Evolutionary conservation across 345 rosid genomes (phyloP).

Genomic region (Syzygium oleosum): DNA sequence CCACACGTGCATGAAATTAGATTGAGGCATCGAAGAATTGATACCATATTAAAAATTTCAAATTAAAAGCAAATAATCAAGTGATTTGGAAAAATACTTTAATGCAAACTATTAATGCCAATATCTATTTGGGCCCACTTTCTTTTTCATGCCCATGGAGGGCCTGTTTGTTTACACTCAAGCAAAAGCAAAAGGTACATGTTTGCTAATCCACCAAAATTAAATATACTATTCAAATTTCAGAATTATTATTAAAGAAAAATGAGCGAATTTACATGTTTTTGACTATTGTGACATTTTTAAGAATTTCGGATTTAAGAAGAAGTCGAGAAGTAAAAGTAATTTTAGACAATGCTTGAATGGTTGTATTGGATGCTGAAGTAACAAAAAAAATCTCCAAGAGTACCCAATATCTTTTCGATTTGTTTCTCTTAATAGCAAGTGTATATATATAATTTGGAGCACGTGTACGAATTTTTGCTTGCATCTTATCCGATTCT

Average conservation of each 20-base stretch:
- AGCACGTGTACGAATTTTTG: neutral
- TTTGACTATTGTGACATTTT: neutral
- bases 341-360: neutral
- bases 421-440: neutral
- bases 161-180: neutral
- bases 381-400: neutral
- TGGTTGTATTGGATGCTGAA: neutral
- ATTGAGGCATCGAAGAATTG: neutral
- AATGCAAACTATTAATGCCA: neutral
- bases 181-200: neutral
- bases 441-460: neutral
- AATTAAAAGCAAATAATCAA: neutral
- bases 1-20: neutral
- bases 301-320: neutral
- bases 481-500: neutral
- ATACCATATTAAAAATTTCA: neutral
- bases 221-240: neutral
- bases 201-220: neutral
- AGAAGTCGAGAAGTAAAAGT: neutral
- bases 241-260: neutral
- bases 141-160: neutral
- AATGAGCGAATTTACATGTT: neutral
- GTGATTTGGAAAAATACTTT: neutral
- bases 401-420: neutral
- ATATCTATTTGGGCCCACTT: neutral